Evolutionary conservation across 129 eudicot species (phyloP).

Genomic region (Logfia minima): DNA sequence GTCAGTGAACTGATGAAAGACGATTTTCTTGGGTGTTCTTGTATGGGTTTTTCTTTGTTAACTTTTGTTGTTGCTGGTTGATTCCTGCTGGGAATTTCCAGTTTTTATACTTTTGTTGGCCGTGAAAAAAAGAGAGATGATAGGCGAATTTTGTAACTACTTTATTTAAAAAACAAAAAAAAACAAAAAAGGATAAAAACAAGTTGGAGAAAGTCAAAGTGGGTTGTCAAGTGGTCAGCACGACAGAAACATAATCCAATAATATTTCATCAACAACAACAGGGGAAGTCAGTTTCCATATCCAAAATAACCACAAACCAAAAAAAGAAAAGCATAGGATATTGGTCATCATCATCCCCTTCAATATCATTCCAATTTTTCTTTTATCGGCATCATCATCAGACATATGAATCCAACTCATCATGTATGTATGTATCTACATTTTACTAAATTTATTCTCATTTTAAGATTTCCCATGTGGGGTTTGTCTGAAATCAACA

Average conservation of each 20-base stretch:
- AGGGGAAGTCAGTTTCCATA: conserved; percentile 19
- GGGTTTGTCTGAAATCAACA: conserved; percentile 22
- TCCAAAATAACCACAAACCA: conserved; percentile 11
- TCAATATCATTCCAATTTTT: not conserved
- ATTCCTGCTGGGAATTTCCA: no score
- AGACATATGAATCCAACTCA: not conserved
- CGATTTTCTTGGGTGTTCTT: no score
- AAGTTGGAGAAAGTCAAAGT: conserved; percentile 11
- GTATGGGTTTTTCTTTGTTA: no score
- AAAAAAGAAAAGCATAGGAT: not conserved
- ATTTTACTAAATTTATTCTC: not conserved
- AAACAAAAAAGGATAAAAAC: not conserved
- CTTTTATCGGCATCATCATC: conserved; percentile 7
- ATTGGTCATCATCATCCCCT: conserved; percentile 9
- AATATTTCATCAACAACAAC: conserved; percentile 5
- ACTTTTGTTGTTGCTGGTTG: no score
- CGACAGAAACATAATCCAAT: conserved; percentile 16
- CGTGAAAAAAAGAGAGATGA: no score
- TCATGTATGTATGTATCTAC: conserved; percentile 8
- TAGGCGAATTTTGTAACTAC: conserved; percentile 10
- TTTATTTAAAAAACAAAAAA: no score
- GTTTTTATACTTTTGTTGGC: no score
- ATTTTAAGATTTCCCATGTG: conserved; percentile 22
- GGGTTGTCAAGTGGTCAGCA: conserved; percentile 31
- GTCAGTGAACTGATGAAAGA: no score